Base-by-base conservation (phyloP, 2,329 filamentous ascomycete genomes). In the Sclerotinia sclerotiorum region DNA sequence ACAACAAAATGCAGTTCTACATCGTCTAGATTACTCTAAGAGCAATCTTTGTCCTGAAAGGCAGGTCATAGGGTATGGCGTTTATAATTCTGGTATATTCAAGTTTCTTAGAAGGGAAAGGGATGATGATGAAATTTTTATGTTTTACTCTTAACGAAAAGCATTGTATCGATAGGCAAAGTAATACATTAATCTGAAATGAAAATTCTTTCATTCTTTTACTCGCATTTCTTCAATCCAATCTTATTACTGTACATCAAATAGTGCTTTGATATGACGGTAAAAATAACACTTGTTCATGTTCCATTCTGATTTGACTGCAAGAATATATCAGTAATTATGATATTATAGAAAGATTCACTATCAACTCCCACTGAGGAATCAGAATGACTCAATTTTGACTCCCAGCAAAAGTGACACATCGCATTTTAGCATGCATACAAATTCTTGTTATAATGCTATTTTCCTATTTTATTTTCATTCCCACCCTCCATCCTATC, bases 61-160 rank as follows among this genome's bases (percentile, higher is more conserved):
- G 46, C 60, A 63, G 60, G 32, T 63, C 27, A 39, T 63, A 51
- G 60, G 32, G 46, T 51, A 51, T 15, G 60, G 60, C 46, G 32
- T 63, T 27, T 63, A n/a, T 27, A 13, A 19, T 42, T 61, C 27
- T 35, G 29, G 44, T 19, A 49, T 61, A 35, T 8, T 13, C 44
- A 35, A 11, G 17, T 61, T 49, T 51, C 29, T 51, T 39, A 42
- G 32, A 63, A 24, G 15, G 46, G 32, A 32, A 62, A 24, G 6
- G 29, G 19, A 51, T n/a, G 60, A 63, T 42, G 5, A 63, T 51
- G 60, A 63, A 51, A 8, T n/a, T 11, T 24, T 39, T 63, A 51
- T 51, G 32, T 13, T 52, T 8, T 42, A 39, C 46, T 39, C n/a
- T 63, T 62, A 62, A 62, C 32, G 21, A 51, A 62, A 51, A 51